A percentile compares a stretch with the other conserved stretches of the same genome.
phyloP scores from a whole-genome alignment of 345 rosid genomes.

The Euphorbia tirucalli region DNA sequence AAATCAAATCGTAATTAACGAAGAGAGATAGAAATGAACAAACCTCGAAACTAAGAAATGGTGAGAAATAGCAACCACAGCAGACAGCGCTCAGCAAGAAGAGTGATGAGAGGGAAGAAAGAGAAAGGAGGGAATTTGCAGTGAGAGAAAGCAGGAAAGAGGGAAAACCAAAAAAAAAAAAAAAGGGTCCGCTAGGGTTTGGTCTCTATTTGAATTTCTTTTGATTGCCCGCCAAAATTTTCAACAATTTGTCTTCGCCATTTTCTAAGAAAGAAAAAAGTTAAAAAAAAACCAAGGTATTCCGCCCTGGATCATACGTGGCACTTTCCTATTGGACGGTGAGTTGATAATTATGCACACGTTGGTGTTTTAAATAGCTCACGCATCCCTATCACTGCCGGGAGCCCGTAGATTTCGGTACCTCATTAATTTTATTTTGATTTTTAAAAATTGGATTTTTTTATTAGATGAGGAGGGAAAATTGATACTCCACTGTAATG shows the following conservation, averaged over 20 bases:
- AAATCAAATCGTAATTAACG: neutral
- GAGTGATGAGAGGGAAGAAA: slow-evolving; percentile 12
- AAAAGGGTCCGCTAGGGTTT: slow-evolving; percentile 54
- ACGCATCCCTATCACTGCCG: neutral
- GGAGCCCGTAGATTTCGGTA: neutral
- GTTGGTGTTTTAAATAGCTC: neutral
- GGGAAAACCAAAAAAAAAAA: neutral
- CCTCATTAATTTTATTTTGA: neutral
- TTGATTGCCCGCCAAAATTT: slow-evolving; percentile 72
- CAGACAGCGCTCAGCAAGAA: slow-evolving; percentile 8
- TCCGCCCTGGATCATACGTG: slow-evolving; percentile 35
- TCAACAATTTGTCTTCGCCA: neutral
- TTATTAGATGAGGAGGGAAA: neutral
- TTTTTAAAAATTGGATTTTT: neutral
- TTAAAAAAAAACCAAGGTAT: slow-evolving; percentile 15
- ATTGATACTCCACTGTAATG: neutral
- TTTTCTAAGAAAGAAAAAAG: neutral
- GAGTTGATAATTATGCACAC: neutral
- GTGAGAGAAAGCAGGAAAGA: slow-evolving; percentile 19
- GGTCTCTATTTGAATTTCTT: slow-evolving; percentile 42
- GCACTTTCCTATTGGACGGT: slow-evolving; percentile 19
- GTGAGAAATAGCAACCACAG: slow-evolving; percentile 18
- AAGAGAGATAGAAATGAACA: too few relatives aligned
- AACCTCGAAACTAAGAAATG: slow-evolving; percentile 13
- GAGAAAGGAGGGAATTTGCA: neutral